phyloP scores from a whole-genome alignment of 495 filamentous ascomycete species.

The Podospora didyma region DNA sequence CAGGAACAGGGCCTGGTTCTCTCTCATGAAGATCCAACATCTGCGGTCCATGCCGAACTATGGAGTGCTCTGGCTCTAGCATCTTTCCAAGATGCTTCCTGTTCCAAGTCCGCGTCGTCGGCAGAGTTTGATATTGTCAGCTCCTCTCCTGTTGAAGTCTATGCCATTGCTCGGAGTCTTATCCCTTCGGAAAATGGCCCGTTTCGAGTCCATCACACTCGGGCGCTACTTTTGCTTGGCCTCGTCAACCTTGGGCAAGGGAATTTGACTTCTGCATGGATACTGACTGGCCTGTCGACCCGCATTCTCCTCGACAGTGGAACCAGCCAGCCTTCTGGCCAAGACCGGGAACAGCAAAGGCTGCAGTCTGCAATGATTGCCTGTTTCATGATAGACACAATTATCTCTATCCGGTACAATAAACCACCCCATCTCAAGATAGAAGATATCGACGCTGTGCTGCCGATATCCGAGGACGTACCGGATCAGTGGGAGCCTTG shows the following conservation, averaged over 20 bases:
- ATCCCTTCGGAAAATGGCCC: constrained; percentile 56
- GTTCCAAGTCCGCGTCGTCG: constrained; percentile 16
- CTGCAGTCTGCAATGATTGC: constrained; percentile 51
- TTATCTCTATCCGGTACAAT: constrained; percentile 54
- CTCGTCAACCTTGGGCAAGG: constrained; percentile 56
- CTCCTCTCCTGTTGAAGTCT: constrained; percentile 42
- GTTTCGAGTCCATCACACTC: constrained; percentile 58
- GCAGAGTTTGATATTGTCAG: background rate
- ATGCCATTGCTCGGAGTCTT: constrained; percentile 52
- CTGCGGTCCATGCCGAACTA: constrained; percentile 59
- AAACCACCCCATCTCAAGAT: constrained; percentile 50
- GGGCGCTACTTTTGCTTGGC: constrained; percentile 59
- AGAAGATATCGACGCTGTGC: constrained; percentile 42
- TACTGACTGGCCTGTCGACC: constrained; percentile 59
- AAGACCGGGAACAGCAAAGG: constrained; percentile 34
- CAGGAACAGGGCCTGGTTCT: constrained; percentile 28
- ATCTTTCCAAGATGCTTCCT: constrained; percentile 41
- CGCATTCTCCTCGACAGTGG: constrained; percentile 53
- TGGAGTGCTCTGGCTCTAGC: constrained; percentile 60
- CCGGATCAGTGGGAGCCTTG: constrained; percentile 72
- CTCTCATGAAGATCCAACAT: constrained; percentile 28
- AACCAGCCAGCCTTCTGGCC: constrained; percentile 19
- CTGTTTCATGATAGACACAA: constrained; percentile 63
- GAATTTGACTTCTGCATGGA: constrained; percentile 54
- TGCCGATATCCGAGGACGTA: constrained; percentile 56